Percentiles rank a stretch among this genome's conserved stretches.
phyloP scores from a whole-genome alignment of 495 filamentous ascomycete species.

The Penicillium pulvis region DNA sequence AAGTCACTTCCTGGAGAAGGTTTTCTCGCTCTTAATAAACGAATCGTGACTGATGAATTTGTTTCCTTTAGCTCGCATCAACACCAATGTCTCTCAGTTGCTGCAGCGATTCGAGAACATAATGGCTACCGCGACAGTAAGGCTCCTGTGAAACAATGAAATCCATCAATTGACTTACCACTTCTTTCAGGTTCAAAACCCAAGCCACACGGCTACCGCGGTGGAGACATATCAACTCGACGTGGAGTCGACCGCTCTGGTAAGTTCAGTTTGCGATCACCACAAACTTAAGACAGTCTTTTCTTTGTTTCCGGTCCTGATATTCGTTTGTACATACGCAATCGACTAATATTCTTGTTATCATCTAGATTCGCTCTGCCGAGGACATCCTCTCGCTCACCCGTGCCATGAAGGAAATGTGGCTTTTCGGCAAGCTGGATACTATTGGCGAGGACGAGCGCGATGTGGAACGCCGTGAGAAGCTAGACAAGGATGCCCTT shows the following conservation, averaged over 20 bases:
- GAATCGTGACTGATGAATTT: neutral
- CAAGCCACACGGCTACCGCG: slow-evolving; percentile 50
- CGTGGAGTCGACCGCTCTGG: slow-evolving; percentile 64
- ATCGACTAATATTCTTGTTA: too few species aligned
- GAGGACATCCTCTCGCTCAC: slow-evolving; percentile 67
- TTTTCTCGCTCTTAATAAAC: neutral
- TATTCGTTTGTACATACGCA: too few species aligned
- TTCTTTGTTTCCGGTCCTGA: too few species aligned
- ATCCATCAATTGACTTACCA: neutral
- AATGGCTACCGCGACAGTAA: slow-evolving; percentile 57
- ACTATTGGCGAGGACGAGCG: slow-evolving; percentile 56
- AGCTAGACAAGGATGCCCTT: slow-evolving; percentile 53
- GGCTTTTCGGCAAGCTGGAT: slow-evolving; percentile 72
- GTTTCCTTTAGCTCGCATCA: slow-evolving; percentile 50
- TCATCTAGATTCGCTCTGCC: slow-evolving; percentile 58
- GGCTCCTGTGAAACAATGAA: neutral
- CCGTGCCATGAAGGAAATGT: slow-evolving; percentile 69
- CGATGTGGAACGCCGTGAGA: slow-evolving; percentile 43
- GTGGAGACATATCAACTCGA: slow-evolving; percentile 63
- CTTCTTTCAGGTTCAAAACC: slow-evolving; percentile 36
- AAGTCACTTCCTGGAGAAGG: slow-evolving; percentile 1
- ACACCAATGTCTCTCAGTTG: slow-evolving; percentile 54
- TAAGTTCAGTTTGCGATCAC: slow-evolving; percentile 28
- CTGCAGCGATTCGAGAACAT: slow-evolving; percentile 65
- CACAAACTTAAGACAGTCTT: neutral